phyloP scores from a whole-genome alignment of 2,329 filamentous ascomycete genomes.

The Colletotrichum sp. region DNA sequence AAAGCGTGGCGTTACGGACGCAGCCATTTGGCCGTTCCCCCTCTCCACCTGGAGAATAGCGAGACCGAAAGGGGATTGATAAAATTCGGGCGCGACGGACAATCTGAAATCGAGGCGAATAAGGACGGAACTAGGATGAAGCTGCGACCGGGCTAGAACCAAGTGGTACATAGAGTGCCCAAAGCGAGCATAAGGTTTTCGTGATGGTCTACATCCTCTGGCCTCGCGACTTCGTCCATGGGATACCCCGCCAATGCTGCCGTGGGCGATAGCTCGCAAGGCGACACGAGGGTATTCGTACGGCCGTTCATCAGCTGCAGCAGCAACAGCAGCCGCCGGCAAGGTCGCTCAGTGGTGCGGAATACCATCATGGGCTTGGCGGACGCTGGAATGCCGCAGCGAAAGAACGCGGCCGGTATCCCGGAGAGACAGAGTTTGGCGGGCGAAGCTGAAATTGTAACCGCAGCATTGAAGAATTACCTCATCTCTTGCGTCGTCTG shows the following conservation, averaged over 20 bases:
- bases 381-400: background rate
- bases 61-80: background rate
- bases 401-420: background rate
- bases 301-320: background rate
- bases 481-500: background rate
- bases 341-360: background rate
- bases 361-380: background rate
- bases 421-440: background rate
- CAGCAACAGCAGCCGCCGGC: background rate
- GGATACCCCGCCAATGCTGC: background rate
- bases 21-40: background rate
- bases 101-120: background rate
- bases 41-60: background rate
- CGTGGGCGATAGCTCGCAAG: background rate
- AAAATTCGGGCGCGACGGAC: background rate
- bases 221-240: background rate
- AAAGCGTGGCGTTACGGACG: background rate
- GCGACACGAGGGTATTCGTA: background rate
- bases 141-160: background rate
- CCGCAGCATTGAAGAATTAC: background rate
- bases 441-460: background rate
- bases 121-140: background rate
- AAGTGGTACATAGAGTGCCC: background rate
- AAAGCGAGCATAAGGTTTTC: conserved; percentile 10
- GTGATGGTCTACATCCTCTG: background rate